Conservation (phyloP, 345 rosid genomes). For the Gossypium thurberi region DNA sequence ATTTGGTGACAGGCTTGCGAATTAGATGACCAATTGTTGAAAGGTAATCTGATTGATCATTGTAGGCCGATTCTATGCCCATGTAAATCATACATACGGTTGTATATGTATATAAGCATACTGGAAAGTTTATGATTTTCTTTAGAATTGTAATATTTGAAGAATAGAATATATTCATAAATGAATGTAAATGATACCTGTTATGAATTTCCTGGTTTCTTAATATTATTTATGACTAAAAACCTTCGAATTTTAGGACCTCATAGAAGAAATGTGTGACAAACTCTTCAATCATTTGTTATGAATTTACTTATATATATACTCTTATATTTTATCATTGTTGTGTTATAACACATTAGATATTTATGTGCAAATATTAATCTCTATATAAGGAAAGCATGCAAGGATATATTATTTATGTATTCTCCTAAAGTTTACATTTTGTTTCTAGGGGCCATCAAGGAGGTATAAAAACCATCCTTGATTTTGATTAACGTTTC, state of each 20-base stretch:
- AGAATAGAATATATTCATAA: not conserved
- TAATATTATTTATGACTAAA: too few species aligned
- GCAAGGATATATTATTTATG: too few species aligned
- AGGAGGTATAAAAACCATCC: conserved; percentile 35
- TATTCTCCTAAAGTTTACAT: not conserved
- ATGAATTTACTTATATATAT: too few species aligned
- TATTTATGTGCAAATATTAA: too few species aligned
- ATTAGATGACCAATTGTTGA: conserved; percentile 15
- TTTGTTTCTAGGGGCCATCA: conserved; percentile 26
- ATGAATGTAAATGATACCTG: not conserved
- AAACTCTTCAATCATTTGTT: too few species aligned
- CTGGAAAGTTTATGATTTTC: not conserved
- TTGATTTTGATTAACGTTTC: conserved; percentile 31
- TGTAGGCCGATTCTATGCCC: not conserved
- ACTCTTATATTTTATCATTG: too few species aligned
- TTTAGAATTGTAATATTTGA: not conserved
- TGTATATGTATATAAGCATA: not conserved
- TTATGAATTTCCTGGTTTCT: too few species aligned
- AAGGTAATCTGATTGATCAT: not conserved
- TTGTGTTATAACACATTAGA: too few species aligned
- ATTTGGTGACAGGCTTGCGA: conserved; percentile 48
- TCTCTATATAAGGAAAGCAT: too few species aligned
- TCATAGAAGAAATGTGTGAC: too few species aligned
- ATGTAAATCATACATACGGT: not conserved
- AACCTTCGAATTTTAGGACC: too few species aligned